These are phyloP conservation scores for Bruguiera gymnorhiza DNA, from an alignment of 345 rosid species.

Conservation along the genomic window DNA sequence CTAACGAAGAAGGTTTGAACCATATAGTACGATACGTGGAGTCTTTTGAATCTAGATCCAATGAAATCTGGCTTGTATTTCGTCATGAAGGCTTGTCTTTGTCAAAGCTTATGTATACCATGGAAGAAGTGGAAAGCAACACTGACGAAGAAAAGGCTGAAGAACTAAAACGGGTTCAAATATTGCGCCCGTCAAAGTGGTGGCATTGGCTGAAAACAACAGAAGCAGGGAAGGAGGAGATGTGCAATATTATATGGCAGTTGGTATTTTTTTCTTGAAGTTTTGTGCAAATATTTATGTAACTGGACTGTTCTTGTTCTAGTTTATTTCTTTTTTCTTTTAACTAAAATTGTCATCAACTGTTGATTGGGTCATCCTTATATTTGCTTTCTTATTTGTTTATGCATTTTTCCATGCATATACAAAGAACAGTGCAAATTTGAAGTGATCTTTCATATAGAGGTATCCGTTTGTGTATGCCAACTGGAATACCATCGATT, in stretches of 20 bases:
- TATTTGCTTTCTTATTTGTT: background rate
- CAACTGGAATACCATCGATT: background rate
- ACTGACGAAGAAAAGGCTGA: constrained; percentile 43
- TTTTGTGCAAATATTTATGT: background rate
- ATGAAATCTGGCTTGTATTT: constrained; percentile 94
- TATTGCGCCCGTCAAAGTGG: constrained; percentile 85
- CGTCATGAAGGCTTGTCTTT: constrained; percentile 80
- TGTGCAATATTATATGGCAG: constrained; percentile 78
- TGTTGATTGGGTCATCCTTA: background rate
- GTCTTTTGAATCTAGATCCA: constrained; percentile 82
- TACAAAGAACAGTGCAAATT: background rate
- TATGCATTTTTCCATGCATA: background rate
- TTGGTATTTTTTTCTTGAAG: constrained; percentile 47
- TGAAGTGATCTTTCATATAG: background rate
- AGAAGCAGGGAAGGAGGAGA: constrained; percentile 77
- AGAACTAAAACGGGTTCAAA: constrained; percentile 50
- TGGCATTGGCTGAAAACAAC: constrained; percentile 96
- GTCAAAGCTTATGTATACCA: constrained; percentile 76
- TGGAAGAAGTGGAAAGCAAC: constrained; percentile 51
- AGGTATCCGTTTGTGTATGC: too few species aligned
- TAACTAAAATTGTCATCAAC: background rate
- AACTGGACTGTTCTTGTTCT: constrained; percentile 1
- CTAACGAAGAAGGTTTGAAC: constrained; percentile 67
- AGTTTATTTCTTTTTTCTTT: constrained; percentile 13
- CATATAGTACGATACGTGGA: constrained; percentile 92